These are phyloP conservation scores for Erigeron canadensis DNA, from an alignment of 129 eudicot species.

Conservation along the genomic window DNA sequence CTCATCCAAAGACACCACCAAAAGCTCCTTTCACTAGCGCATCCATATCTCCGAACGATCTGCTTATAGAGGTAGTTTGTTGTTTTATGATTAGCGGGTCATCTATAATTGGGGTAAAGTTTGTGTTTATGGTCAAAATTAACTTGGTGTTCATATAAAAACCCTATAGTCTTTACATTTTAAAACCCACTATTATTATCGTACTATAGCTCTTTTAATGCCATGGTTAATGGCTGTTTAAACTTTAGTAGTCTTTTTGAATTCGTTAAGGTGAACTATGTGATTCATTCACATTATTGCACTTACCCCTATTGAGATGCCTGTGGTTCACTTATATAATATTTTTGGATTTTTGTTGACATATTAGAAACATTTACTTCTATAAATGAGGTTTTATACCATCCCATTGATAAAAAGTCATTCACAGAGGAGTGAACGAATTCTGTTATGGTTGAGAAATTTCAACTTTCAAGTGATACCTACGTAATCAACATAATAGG, in stretches of 20 bases:
- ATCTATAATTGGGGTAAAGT: not conserved
- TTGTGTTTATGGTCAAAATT: not conserved
- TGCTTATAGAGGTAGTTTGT: conserved; percentile 60
- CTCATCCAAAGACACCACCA: conserved; percentile 67
- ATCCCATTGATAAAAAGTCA: too few relatives aligned
- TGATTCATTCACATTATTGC: not conserved
- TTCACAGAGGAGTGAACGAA: too few relatives aligned
- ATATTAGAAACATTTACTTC: conserved; percentile 13
- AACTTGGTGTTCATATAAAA: not conserved
- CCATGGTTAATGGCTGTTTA: conserved; percentile 16
- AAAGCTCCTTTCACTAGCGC: conserved; percentile 40
- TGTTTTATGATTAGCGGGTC: not conserved
- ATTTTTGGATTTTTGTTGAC: not conserved
- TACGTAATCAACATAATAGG: not conserved
- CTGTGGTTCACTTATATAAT: conserved; percentile 7
- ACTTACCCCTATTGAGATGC: not conserved
- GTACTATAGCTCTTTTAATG: conserved; percentile 7
- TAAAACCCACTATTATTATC: not conserved
- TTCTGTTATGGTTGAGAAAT: too few relatives aligned
- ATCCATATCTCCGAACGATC: conserved; percentile 51
- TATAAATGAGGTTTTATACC: not conserved
- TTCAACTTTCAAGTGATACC: not conserved
- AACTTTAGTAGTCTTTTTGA: not conserved
- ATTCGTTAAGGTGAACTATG: not conserved
- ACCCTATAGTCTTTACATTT: not conserved